Evolutionary conservation across 2,329 filamentous ascomycete genomes (phyloP).

Genomic region (Ambrosiella beaveri): DNA sequence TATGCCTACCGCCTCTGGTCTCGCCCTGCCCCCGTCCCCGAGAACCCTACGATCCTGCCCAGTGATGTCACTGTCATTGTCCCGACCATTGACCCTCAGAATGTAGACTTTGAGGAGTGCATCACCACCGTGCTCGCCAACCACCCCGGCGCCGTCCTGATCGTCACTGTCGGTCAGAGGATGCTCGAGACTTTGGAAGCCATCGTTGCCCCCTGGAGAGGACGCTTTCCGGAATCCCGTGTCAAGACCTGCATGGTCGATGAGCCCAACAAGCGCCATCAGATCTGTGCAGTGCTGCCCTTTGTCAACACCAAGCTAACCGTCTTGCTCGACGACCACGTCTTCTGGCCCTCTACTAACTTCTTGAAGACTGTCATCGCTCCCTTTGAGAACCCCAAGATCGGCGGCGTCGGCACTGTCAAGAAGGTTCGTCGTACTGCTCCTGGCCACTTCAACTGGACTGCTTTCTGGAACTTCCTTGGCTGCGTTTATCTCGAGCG

Average conservation of each 20-base stretch:
- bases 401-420: slow-evolving; percentile 39
- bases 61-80: slow-evolving; percentile 33
- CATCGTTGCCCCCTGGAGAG: slow-evolving; percentile 10
- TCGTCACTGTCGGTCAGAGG: slow-evolving; percentile 27
- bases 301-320: slow-evolving; percentile 25
- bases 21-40: slow-evolving; percentile 18
- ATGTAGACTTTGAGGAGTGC: slow-evolving; percentile 25
- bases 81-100: slow-evolving; percentile 30
- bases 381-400: slow-evolving; percentile 25
- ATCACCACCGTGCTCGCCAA: slow-evolving; percentile 25
- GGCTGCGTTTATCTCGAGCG: slow-evolving; percentile 42
- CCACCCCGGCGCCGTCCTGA: slow-evolving; percentile 22
- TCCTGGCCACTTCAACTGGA: slow-evolving; percentile 17
- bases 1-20: slow-evolving; percentile 24
- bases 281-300: slow-evolving; percentile 26
- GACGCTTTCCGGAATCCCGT: slow-evolving; percentile 11
- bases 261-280: slow-evolving; percentile 30
- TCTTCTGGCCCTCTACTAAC: slow-evolving; percentile 27
- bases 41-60: slow-evolving; percentile 19
- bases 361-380: slow-evolving; percentile 28
- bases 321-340: slow-evolving; percentile 34
- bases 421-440: slow-evolving; percentile 31
- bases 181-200: slow-evolving; percentile 15
- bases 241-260: slow-evolving; percentile 20
- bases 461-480: slow-evolving; percentile 34